These are phyloP conservation scores for Dryadomyces quercivorus DNA, from an alignment of 2,329 filamentous ascomycete genomes.

Conservation along the genomic window DNA sequence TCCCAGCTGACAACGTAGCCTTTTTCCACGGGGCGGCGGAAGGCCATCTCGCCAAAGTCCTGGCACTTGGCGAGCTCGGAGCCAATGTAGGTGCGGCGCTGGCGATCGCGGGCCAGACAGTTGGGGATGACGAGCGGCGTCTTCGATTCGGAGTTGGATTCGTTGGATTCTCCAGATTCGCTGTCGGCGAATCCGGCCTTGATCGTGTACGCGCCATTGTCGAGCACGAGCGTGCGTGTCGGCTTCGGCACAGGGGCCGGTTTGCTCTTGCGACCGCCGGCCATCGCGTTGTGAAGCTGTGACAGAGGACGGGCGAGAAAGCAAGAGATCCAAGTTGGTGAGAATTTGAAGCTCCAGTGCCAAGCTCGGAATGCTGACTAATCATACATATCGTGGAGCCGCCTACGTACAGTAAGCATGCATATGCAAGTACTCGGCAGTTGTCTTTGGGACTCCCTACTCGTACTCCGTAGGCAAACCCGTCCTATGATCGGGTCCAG, in stretches of 20 bases:
- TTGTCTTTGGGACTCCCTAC: too few relatives aligned
- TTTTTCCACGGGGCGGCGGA: slow-evolving; percentile 83
- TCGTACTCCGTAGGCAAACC: too few relatives aligned
- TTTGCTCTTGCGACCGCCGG: slow-evolving; percentile 39
- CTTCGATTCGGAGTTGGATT: slow-evolving; percentile 9
- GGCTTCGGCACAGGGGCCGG: slow-evolving; percentile 39
- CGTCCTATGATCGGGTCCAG: too few relatives aligned
- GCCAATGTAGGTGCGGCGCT: slow-evolving; percentile 66
- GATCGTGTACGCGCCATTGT: slow-evolving; percentile 85
- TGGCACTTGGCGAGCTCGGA: slow-evolving; percentile 66
- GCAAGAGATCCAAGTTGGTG: too few relatives aligned
- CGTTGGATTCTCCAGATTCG: slow-evolving; percentile 5
- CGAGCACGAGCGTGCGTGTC: slow-evolving; percentile 66
- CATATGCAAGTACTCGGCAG: too few relatives aligned
- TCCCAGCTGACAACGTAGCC: slow-evolving; percentile 97
- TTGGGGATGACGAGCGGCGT: slow-evolving; percentile 67
- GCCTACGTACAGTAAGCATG: too few relatives aligned
- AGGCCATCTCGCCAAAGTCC: slow-evolving; percentile 81
- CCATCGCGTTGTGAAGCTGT: slow-evolving; percentile 23
- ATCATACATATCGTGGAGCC: too few relatives aligned
- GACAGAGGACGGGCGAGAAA: too few relatives aligned
- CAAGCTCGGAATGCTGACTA: too few relatives aligned
- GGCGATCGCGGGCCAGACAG: slow-evolving; percentile 73
- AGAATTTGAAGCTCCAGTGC: background rate
- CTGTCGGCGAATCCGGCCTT: slow-evolving; percentile 67